Base-by-base conservation (phyloP, 140 eudicot genomes). In the Ambrosia hybrid region DNA sequence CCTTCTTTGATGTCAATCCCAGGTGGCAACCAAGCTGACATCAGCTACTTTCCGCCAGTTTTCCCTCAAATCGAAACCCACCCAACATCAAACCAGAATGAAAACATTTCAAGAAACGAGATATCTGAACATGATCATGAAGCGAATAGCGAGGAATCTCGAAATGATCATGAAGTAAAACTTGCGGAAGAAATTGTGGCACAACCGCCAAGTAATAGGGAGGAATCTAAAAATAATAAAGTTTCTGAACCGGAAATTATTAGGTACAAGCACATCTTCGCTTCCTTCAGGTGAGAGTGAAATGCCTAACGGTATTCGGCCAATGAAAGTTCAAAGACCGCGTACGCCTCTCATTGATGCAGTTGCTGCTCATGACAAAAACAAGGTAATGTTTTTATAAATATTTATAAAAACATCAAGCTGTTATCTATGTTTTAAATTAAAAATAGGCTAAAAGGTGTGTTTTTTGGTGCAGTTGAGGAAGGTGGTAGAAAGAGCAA, bases 301-400 rank as follows among this genome's bases (percentile, higher is more conserved):
- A 52, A 73, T 59, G 57, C 71, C 80, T 14, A 80, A 88, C 30
- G 92, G 82, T 43, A 78, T 67, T 65, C 87, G 83, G 6, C 77
- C 82, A 11, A 73, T 75, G 91, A 94, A 91, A 81, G 69, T 84
- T 62, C 91, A 80, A 5, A 63, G 97, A 64, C 91, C 92, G 8
- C 91, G 96, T 13, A 90, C 85, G 68, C 96, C 99, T 78, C 89
- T 94, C 43, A 84, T 91, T 12, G 92, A 86, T 53, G 96, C 85
- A 38, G 95, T 91, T 73, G 91, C 87, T 78, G 87, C 94, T 69
- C 91, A 84, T 68, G 99, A 91, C 74, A 94, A 86, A 87, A 94
- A 88, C 95, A 86, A 86, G 91, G 99, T 91, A 72, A 68, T 48
- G 67, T 6, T 53, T 4, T 69, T 15, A 21, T 21, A 21, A 21